Percentiles rank a stretch among this genome's conserved stretches.
Evolutionary conservation across 176 grass and related monocot species (phyloP).

Genomic region (Eleusine indica): DNA sequence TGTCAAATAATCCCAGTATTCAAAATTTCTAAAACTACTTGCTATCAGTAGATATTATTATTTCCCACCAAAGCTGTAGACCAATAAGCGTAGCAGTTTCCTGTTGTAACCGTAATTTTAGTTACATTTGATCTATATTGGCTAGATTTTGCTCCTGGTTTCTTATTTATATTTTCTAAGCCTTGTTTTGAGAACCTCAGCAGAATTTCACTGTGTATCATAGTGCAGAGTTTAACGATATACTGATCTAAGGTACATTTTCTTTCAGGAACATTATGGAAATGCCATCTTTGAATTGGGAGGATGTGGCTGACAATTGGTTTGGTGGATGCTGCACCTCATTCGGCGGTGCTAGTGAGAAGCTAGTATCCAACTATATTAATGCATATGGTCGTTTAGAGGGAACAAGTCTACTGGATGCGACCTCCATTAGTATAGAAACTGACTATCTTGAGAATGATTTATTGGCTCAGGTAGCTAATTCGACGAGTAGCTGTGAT

Average conservation of each 20-base stretch:
- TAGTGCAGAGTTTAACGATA: not conserved
- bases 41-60: too few species aligned
- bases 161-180: too few species aligned
- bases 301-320: constrained; percentile 96
- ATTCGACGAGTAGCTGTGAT: constrained; percentile 8
- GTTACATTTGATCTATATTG: too few species aligned
- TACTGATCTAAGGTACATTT: not conserved
- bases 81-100: too few species aligned
- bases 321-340: constrained; percentile 93
- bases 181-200: too few species aligned
- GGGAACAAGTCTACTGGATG: constrained; percentile 64
- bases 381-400: constrained; percentile 51
- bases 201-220: not conserved
- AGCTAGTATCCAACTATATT: constrained; percentile 67
- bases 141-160: too few species aligned
- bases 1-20: too few species aligned
- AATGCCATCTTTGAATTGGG: constrained; percentile 89
- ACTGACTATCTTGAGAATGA: constrained; percentile 60
- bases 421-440: constrained; percentile 63
- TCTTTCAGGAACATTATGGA: constrained; percentile 69
- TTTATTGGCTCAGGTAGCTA: constrained; percentile 30
- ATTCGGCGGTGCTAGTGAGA: constrained; percentile 78
- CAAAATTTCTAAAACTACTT: too few species aligned
- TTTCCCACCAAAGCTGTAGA: too few species aligned
- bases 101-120: too few species aligned